Base-by-base conservation (phyloP, 2,329 filamentous ascomycete species). In the Calonectria naviculata region DNA sequence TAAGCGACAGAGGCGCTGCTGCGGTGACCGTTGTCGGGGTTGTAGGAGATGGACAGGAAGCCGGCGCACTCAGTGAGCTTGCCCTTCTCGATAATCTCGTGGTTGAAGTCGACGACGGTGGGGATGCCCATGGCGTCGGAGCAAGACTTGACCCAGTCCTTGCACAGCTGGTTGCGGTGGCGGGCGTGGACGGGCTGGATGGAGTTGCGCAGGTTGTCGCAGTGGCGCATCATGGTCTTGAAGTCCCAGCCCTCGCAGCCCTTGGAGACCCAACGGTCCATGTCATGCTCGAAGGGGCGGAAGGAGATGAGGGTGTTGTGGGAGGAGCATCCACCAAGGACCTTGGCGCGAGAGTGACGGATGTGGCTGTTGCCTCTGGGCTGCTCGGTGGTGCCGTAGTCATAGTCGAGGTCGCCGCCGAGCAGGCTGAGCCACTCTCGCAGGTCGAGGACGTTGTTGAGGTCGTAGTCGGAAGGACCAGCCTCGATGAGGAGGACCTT, bases 271-370 rank as follows among this genome's bases (percentile, higher is more conserved):
- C 95, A 98, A 78, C 94, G 89, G 80, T 94, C 89, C 85, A 94
- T 90, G 84, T 98, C 95, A 83, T 97, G 95, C 83, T 95, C 91
- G 81, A 97, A 97, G 9, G 95, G 94, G 29, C 95, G 91, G 90
- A 97, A 97, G 21, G 94, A 97, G 83, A 98, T 97, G 78, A 97
- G 88, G 24, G 95, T 97, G 85, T 98, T 98, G 89, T 97, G 95
- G 71, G 93, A 96, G 52, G 95, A 97, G 88, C 95, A 98, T 76
- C 95, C 95, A 76, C 95, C 95, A 34, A 98, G 89, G 44, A 98
- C 95, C 87, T 97, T 97, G 74, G 95, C 95, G 73, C 95, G 93
- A 17, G 95, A 97, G 86, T 97, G 95, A 75, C 95, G 92, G 85
- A 98, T 97, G 85, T 95, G 90, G 68, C 94, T 97, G 87, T 98